Percentiles rank a stretch among this genome's conserved stretches.
These are phyloP conservation scores for Vigna mungo DNA, from an alignment of 306 rosid genomes.

Conservation along the genomic window DNA sequence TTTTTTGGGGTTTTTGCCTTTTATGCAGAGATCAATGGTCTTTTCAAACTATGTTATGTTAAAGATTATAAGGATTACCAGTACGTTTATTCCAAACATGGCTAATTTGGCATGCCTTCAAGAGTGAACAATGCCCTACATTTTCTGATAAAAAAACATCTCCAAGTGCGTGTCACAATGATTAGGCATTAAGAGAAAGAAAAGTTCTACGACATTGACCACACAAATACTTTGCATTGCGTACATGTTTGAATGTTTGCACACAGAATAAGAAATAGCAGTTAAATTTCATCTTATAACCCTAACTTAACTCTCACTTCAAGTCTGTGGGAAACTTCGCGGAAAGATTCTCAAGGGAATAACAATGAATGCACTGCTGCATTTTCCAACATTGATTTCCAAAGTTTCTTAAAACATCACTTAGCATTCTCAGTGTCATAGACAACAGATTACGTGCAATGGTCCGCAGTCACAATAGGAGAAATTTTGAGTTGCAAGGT, in stretches of 20 bases:
- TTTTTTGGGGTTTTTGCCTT: background rate
- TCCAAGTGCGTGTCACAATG: constrained; percentile 6
- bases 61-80: background rate
- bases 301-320: background rate
- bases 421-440: background rate
- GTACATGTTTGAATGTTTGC: background rate
- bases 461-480: background rate
- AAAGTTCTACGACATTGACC: constrained; percentile 38
- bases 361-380: background rate
- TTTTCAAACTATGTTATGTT: background rate
- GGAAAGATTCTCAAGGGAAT: background rate
- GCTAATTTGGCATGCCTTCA: background rate
- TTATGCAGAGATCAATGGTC: background rate
- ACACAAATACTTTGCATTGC: constrained; percentile 23
- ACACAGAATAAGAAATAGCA: background rate
- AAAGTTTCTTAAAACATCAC: background rate
- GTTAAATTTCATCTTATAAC: background rate
- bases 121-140: background rate
- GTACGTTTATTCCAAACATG: background rate
- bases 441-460: background rate
- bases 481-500: background rate
- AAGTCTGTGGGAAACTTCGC: background rate
- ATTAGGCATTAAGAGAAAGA: constrained; percentile 31
- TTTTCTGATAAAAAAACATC: constrained; percentile 9
- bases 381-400: background rate